Evolutionary conservation across 768 basidiomycete genomes (phyloP).

Genomic region (Cyathus striatus): DNA sequence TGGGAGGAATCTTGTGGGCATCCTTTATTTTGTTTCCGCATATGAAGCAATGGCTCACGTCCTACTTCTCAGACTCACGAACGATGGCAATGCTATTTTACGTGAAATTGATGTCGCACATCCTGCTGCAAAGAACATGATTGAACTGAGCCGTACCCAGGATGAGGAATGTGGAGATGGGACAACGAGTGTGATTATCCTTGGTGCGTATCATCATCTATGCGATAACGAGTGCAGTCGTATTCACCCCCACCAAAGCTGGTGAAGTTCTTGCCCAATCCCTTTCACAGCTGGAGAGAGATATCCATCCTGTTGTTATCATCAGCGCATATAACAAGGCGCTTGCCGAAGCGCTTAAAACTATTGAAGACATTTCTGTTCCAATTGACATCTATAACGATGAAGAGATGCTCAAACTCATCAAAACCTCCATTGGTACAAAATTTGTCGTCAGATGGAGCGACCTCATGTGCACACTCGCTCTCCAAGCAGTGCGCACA

Average conservation of each 20-base stretch:
- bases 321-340: conserved; percentile 98
- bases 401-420: conserved; percentile 89
- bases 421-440: conserved; percentile 98
- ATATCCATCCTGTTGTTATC: conserved; percentile 98
- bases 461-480: conserved; percentile 95
- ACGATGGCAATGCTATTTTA: conserved; percentile 98
- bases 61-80: conserved; percentile 92
- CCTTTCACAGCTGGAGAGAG: conserved; percentile 86
- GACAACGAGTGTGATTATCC: conserved; percentile 96
- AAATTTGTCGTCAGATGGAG: conserved; percentile 97
- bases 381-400: conserved; percentile 87
- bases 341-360: conserved; percentile 84
- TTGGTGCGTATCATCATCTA: conserved; percentile 50
- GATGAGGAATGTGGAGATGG: conserved; percentile 99
- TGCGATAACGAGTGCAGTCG: neutral
- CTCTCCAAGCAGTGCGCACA: conserved; percentile 86
- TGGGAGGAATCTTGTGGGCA: conserved; percentile 94
- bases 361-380: conserved; percentile 82
- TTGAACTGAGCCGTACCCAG: conserved; percentile 95
- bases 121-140: conserved; percentile 99
- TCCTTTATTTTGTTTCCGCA: neutral
- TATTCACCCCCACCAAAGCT: conserved; percentile 32
- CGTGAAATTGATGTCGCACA: conserved; percentile 99
- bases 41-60: conserved; percentile 2
- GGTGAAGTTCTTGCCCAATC: conserved; percentile 98